Percentiles rank a stretch among this genome's conserved stretches.
Evolutionary conservation across 495 filamentous ascomycete species (phyloP).

Genomic region (Aspergillus indologenus): DNA sequence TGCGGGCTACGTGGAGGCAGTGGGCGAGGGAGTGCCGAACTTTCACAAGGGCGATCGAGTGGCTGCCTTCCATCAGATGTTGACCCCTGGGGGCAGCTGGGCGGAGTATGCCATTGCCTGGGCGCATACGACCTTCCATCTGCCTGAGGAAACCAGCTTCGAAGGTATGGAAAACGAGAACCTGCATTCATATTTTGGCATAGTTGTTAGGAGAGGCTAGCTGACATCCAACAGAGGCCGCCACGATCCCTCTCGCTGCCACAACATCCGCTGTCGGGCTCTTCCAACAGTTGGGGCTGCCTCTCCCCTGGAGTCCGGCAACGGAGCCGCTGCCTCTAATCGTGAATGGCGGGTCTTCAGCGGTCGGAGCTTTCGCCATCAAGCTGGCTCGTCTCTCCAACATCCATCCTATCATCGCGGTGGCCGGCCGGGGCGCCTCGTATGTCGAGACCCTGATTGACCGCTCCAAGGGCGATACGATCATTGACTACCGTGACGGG

Average conservation of each 20-base stretch:
- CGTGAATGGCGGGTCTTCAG: constrained; percentile 59
- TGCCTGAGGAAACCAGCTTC: constrained; percentile 61
- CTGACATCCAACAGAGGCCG: constrained; percentile 57
- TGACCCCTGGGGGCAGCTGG: constrained; percentile 54
- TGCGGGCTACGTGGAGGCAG: constrained; percentile 61
- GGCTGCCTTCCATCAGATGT: constrained; percentile 65
- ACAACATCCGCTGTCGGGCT: constrained; percentile 70
- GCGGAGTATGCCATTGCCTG: constrained; percentile 69
- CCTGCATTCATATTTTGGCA: too few species aligned
- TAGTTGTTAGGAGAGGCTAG: too few species aligned
- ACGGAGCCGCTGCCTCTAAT: too few species aligned
- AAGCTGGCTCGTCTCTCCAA: constrained; percentile 65
- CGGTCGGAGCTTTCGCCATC: constrained; percentile 67
- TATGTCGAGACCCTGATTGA: constrained; percentile 62
- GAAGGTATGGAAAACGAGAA: constrained; percentile 47
- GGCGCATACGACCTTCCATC: constrained; percentile 65
- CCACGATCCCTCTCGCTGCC: constrained; percentile 69
- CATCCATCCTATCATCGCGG: constrained; percentile 69
- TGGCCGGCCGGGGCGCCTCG: constrained; percentile 58
- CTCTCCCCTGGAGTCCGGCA: too few species aligned
- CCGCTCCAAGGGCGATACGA: constrained; percentile 59
- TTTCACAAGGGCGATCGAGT: constrained; percentile 69
- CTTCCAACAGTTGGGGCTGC: constrained; percentile 45
- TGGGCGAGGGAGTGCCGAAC: constrained; percentile 58
- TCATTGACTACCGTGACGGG: constrained; percentile 66